phyloP scores from a whole-genome alignment of 352 stramenopile genomes.

The Globisporangium sylvaticum region DNA sequence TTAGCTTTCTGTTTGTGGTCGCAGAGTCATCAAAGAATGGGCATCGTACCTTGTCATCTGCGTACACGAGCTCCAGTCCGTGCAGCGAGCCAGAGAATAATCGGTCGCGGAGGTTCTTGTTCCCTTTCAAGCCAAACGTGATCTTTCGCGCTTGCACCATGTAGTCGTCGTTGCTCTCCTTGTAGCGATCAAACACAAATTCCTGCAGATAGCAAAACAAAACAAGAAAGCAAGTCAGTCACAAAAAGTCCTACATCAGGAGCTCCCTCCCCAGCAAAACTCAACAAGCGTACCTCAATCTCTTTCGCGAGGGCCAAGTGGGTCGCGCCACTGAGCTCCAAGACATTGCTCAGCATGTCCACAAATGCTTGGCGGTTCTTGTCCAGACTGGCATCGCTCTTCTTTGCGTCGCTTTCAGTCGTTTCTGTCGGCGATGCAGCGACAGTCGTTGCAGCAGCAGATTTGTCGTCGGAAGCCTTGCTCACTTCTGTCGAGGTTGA shows the following conservation, averaged over 20 bases:
- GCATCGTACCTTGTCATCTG: slow-evolving; percentile 53
- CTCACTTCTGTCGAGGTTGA: neutral
- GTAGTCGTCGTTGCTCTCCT: slow-evolving; percentile 77
- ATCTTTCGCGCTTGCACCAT: slow-evolving; percentile 67
- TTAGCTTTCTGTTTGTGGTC: neutral
- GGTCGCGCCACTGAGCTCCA: slow-evolving; percentile 37
- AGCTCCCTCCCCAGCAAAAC: neutral
- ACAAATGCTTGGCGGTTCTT: slow-evolving; percentile 57
- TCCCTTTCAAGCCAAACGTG: slow-evolving; percentile 75
- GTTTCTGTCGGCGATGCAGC: neutral
- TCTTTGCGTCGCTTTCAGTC: slow-evolving; percentile 8
- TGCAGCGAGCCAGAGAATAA: slow-evolving; percentile 62
- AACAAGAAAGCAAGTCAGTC: neutral
- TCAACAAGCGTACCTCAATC: slow-evolving; percentile 74
- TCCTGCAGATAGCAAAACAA: slow-evolving; percentile 29
- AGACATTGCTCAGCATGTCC: slow-evolving; percentile 61
- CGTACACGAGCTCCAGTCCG: slow-evolving; percentile 71
- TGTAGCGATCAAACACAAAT: slow-evolving; percentile 77
- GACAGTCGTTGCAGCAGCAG: neutral
- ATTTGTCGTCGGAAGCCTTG: neutral
- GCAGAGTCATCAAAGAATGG: neutral
- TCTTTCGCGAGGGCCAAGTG: slow-evolving; percentile 49
- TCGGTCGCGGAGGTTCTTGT: slow-evolving; percentile 53
- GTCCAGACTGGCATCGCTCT: slow-evolving; percentile 39
- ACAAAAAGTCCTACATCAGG: neutral